Evolutionary conservation across 768 basidiomycete species (phyloP).

Genomic region (Auricularia sp.): DNA sequence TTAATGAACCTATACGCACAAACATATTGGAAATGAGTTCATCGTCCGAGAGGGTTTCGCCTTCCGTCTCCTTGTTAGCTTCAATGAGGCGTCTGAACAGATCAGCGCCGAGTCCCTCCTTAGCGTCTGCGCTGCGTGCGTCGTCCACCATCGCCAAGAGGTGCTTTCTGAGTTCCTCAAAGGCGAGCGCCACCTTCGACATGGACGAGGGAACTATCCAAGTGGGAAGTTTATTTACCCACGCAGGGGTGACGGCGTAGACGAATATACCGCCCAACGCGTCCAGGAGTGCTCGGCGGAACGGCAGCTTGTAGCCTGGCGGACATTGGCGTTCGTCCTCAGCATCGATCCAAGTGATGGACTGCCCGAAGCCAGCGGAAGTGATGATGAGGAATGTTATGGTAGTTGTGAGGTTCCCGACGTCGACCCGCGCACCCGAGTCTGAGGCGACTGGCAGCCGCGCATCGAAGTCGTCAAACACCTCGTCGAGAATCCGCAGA

Average conservation of each 20-base stretch:
- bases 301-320: conserved; percentile 26
- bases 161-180: conserved; percentile 28
- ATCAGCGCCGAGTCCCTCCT: conserved; percentile 21
- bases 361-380: conserved; percentile 34
- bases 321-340: conserved; percentile 10
- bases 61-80: conserved; percentile 31
- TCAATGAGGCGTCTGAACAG: conserved; percentile 37
- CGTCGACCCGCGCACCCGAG: neutral
- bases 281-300: conserved; percentile 26
- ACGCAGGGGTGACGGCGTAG: conserved; percentile 23
- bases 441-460: neutral
- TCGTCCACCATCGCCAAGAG: conserved; percentile 32
- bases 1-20: conserved; percentile 21
- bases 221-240: conserved; percentile 19
- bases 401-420: neutral
- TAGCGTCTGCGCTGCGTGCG: conserved; percentile 18
- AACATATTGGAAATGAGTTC: conserved; percentile 42
- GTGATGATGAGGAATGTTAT: conserved; percentile 20
- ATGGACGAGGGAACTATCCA: conserved; percentile 29
- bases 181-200: conserved; percentile 22
- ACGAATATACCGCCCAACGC: conserved; percentile 23
- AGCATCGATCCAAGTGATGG: conserved; percentile 23
- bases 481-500: neutral
- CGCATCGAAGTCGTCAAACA: neutral
- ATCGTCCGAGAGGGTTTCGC: conserved; percentile 30